Base-by-base conservation (phyloP, 257 asterid species). In the Nicotiana noctiflora region DNA sequence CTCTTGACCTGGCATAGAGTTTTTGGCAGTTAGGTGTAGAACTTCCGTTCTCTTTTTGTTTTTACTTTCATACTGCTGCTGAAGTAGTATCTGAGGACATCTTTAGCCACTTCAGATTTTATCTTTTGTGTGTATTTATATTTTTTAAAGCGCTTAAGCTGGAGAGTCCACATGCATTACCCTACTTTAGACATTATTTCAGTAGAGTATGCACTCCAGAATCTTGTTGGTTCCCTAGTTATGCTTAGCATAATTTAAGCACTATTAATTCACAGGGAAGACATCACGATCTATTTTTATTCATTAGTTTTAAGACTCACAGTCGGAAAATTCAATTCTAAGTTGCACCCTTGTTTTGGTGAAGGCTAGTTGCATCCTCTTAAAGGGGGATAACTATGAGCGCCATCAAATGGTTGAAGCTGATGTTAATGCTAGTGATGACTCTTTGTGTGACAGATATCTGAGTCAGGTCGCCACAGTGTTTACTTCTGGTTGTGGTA, bases 351-450 rank as follows among this genome's bases (percentile, higher is more conserved):
- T 83, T 37, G 81, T 31, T 83, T 84, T 85, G 72, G 74, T 83
- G 84, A 89, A 92, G 99, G 98, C 97, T 82, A 85, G 96, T 91
- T n/a, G 84, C 86, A 89, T 91, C 81, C 89, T 83, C 34, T 61
- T 84, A 85, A 92, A 89, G 86, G 93, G 90, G 59, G 97, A 91
- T 68, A 88, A 82, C 46, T 55, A 25, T 86, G 97, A 92, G 85
- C 81, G 79, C 37, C 67, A 78, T 31, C 87, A 86, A 83, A 52
- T 86, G 86, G 84, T 85, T 67, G 97, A 82, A 66, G 89, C 81
- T 80, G 91, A 86, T 82, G 91, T 83, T 88, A 82, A 81, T 83
- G 82, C 83, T 78, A 79, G 87, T 81, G 93, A 91, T 66, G 83
- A 86, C 80, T 84, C 89, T 83, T 40, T 87, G 55, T 88, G 96